A percentile compares a stretch with the other conserved stretches of the same genome.
These are phyloP conservation scores for Quercus dentata DNA, from an alignment of 306 rosid genomes.

Conservation along the genomic window DNA sequence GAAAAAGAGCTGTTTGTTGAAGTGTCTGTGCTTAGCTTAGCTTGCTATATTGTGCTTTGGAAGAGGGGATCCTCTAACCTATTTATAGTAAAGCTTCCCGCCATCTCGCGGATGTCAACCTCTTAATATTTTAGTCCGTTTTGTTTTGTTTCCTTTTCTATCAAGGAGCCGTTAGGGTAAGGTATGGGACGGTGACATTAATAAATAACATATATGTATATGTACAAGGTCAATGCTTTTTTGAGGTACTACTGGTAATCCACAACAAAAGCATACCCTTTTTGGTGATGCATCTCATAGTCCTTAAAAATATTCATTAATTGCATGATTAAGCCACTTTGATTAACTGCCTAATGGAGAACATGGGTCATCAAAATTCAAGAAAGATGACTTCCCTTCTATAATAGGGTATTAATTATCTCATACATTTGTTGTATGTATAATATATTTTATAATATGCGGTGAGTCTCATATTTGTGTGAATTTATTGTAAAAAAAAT, in stretches of 20 bases:
- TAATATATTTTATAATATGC: too few species aligned
- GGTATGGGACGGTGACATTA: conserved; percentile 60
- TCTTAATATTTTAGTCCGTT: conserved; percentile 17
- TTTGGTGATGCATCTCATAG: conserved; percentile 45
- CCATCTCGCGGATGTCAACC: conserved; percentile 49
- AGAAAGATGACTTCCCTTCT: not conserved
- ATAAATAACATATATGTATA: not conserved
- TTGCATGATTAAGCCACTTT: conserved; percentile 15
- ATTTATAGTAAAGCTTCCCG: conserved; percentile 69
- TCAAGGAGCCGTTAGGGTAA: conserved; percentile 55
- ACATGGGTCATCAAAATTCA: not conserved
- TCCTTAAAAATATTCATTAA: not conserved
- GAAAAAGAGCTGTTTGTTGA: not conserved
- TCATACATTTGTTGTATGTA: not conserved
- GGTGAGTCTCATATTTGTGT: too few species aligned
- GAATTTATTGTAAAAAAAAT: too few species aligned
- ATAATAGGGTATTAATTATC: conserved; percentile 3
- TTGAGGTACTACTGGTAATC: conserved; percentile 35
- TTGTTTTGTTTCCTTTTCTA: conserved; percentile 13
- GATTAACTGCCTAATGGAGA: conserved; percentile 24
- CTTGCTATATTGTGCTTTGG: conserved; percentile 28
- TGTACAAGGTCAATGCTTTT: conserved; percentile 49
- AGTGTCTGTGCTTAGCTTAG: conserved; percentile 14
- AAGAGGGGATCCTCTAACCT: conserved; percentile 19
- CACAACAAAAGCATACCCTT: conserved; percentile 39